phyloP scores from a whole-genome alignment of 2,329 filamentous ascomycete species.

The Podosphaera aphanis region DNA sequence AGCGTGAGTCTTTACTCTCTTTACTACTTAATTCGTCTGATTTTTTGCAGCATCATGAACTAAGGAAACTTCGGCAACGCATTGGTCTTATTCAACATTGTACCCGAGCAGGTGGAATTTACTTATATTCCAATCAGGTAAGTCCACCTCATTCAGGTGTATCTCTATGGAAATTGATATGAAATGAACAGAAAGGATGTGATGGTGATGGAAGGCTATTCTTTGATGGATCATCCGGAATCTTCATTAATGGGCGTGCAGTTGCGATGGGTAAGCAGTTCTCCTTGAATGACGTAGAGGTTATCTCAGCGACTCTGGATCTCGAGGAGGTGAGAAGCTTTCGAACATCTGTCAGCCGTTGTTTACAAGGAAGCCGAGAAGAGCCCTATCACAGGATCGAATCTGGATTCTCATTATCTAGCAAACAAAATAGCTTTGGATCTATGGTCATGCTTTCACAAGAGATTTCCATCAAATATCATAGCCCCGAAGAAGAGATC shows the following conservation, averaged over 20 bases:
- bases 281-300: slow-evolving; percentile 32
- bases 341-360: slow-evolving; percentile 16
- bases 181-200: background rate
- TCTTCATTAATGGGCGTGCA: slow-evolving; percentile 28
- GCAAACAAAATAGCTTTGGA: slow-evolving; percentile 20
- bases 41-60: slow-evolving; percentile 29
- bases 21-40: background rate
- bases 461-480: slow-evolving; percentile 24
- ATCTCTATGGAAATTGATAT: slow-evolving; percentile 18
- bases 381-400: slow-evolving; percentile 20
- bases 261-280: slow-evolving; percentile 31
- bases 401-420: slow-evolving; percentile 18
- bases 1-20: background rate
- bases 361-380: slow-evolving; percentile 8
- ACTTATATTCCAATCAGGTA: slow-evolving; percentile 37
- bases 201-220: slow-evolving; percentile 1
- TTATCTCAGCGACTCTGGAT: slow-evolving; percentile 41
- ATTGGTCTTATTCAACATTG: slow-evolving; percentile 33
- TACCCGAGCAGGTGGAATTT: slow-evolving; percentile 24
- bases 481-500: slow-evolving; percentile 43
- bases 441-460: slow-evolving; percentile 22
- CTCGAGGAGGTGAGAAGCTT: slow-evolving; percentile 46
- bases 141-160: slow-evolving; percentile 16
- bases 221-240: slow-evolving; percentile 31
- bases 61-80: slow-evolving; percentile 41